Conservation (phyloP, 2,329 filamentous ascomycete species). For the Neocatenulostroma microsporum region DNA sequence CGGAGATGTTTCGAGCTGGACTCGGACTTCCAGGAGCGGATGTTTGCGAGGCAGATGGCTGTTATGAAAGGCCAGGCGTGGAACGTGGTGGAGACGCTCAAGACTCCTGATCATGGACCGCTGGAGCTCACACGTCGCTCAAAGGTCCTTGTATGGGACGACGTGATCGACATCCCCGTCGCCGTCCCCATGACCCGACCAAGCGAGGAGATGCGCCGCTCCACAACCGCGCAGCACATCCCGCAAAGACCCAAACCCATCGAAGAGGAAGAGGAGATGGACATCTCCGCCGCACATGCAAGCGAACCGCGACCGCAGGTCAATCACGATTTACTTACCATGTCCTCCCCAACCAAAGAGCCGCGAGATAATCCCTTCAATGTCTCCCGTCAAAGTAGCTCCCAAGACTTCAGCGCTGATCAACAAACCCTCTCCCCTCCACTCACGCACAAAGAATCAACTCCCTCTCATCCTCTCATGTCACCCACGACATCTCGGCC, state of each 20-base stretch:
- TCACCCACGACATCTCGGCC: too few species aligned
- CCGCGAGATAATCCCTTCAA: slow-evolving; percentile 41
- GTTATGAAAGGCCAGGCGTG: slow-evolving; percentile 99
- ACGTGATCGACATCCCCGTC: slow-evolving; percentile 90
- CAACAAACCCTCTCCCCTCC: too few species aligned
- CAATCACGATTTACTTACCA: slow-evolving; percentile 62
- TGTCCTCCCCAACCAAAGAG: slow-evolving; percentile 31
- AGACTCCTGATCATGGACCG: slow-evolving; percentile 84
- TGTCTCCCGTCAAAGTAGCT: slow-evolving; percentile 38
- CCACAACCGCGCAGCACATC: slow-evolving; percentile 31
- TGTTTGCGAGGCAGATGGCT: slow-evolving; percentile 97
- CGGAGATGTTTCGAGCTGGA: slow-evolving; percentile 85
- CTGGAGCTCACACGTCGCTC: slow-evolving; percentile 84
- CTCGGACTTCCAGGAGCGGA: slow-evolving; percentile 92
- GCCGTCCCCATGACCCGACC: slow-evolving; percentile 82
- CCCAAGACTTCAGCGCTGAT: slow-evolving; percentile 35
- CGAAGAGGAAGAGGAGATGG: slow-evolving; percentile 72
- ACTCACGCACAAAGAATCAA: too few species aligned
- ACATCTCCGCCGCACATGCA: slow-evolving; percentile 67
- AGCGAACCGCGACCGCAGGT: slow-evolving; percentile 46
- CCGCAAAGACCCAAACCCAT: slow-evolving; percentile 19
- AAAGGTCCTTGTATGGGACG: slow-evolving; percentile 95
- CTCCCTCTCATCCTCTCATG: too few species aligned
- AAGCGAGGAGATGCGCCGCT: slow-evolving; percentile 71
- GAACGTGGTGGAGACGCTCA: slow-evolving; percentile 97